Percentiles rank a stretch among this genome's conserved stretches.
Evolutionary conservation across 306 rosid genomes (phyloP).

Genomic region (Dalbergia cochinchinensis): DNA sequence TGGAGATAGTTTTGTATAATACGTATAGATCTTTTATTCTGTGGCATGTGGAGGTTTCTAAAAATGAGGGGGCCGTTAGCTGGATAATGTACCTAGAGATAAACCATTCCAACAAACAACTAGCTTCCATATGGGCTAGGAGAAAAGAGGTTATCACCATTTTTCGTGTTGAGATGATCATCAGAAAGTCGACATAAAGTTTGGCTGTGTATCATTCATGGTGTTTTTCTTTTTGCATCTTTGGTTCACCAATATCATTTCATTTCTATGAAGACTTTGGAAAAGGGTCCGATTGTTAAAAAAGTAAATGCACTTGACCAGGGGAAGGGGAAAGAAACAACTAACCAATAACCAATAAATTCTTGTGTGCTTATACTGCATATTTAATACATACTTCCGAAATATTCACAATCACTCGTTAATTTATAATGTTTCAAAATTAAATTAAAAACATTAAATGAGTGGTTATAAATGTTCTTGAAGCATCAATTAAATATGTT

Average conservation of each 20-base stretch:
- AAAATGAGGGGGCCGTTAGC: background rate
- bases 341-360: no score
- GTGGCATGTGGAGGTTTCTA: constrained; percentile 30
- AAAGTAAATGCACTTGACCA: constrained; percentile 17
- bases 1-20: background rate
- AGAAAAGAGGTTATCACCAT: background rate
- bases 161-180: constrained; percentile 1
- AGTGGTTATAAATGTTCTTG: no score
- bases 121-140: background rate
- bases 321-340: background rate
- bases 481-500: no score
- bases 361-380: no score
- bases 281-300: background rate
- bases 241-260: background rate
- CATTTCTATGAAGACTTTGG: background rate
- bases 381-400: no score
- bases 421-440: no score
- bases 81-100: background rate
- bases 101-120: background rate
- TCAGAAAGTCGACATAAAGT: background rate
- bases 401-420: no score
- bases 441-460: no score
- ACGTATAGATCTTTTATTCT: background rate
- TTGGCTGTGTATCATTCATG: background rate
- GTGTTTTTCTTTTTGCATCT: background rate